Conservation (phyloP, 2,329 filamentous ascomycete species). For the Trichophyton mentagrophytes region DNA sequence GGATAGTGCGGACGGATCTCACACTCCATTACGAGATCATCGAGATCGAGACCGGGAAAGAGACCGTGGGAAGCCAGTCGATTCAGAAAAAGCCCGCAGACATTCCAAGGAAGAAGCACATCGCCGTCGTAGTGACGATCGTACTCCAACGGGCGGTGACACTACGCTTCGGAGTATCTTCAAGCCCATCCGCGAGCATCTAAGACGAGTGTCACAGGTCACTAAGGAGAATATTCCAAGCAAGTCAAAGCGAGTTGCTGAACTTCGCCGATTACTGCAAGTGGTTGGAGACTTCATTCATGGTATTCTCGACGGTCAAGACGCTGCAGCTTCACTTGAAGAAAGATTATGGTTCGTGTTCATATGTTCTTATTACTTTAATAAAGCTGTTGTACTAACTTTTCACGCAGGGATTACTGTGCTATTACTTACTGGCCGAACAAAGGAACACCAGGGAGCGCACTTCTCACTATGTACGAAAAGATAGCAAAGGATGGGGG, state of each 20-base stretch:
- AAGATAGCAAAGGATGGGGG: slow-evolving; percentile 10
- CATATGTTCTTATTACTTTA: neutral
- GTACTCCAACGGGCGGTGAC: slow-evolving; percentile 23
- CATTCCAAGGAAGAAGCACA: slow-evolving; percentile 14
- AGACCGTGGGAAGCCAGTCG: slow-evolving; percentile 12
- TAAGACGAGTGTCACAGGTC: slow-evolving; percentile 33
- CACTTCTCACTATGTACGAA: slow-evolving; percentile 13
- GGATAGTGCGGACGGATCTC: slow-evolving; percentile 32
- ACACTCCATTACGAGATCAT: slow-evolving; percentile 29
- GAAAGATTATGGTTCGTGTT: slow-evolving; percentile 33
- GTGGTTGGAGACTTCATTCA: slow-evolving; percentile 37
- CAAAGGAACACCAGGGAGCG: slow-evolving; percentile 20
- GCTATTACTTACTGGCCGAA: slow-evolving; percentile 37
- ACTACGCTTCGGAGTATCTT: slow-evolving; percentile 35
- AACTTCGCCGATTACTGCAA: slow-evolving; percentile 32
- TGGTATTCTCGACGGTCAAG: slow-evolving; percentile 26
- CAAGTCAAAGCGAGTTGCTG: slow-evolving; percentile 31
- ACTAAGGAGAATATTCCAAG: slow-evolving; percentile 36
- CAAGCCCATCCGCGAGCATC: slow-evolving; percentile 33
- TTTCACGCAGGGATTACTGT: slow-evolving; percentile 30
- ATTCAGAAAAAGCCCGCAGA: neutral
- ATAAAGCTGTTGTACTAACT: slow-evolving; percentile 16
- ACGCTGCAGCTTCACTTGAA: slow-evolving; percentile 30
- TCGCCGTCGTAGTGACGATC: slow-evolving; percentile 16
- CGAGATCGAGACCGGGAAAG: slow-evolving; percentile 14